phyloP scores from a whole-genome alignment of 2,329 filamentous ascomycete genomes.

The Fusarium camptoceras region DNA sequence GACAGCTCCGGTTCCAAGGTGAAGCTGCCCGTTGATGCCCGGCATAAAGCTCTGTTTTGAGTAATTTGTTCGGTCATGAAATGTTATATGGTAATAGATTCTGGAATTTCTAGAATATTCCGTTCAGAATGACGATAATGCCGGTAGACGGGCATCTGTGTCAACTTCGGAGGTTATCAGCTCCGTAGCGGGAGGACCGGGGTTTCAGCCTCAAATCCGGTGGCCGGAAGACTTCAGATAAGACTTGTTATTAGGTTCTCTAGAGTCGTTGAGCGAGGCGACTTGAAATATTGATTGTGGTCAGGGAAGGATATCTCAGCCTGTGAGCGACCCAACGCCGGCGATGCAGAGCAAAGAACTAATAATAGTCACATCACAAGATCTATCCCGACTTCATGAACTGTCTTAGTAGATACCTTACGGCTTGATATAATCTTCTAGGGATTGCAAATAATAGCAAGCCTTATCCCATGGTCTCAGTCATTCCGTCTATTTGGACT shows the following conservation, averaged over 20 bases:
- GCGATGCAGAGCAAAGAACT: neutral
- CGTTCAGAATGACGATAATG: neutral
- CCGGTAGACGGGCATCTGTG: neutral
- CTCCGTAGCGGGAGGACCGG: constrained; percentile 9
- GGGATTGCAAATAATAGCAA: neutral
- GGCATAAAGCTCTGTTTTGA: neutral
- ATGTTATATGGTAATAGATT: neutral
- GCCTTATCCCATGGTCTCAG: neutral
- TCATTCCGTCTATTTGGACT: constrained; percentile 14
- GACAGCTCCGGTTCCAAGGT: neutral
- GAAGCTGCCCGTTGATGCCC: neutral
- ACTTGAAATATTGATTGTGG: neutral
- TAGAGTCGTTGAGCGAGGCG: neutral
- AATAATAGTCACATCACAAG: neutral
- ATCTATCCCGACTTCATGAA: neutral
- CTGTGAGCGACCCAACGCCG: neutral
- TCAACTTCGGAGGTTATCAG: constrained; percentile 6
- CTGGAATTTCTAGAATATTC: neutral
- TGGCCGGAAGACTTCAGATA: neutral
- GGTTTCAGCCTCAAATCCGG: constrained; percentile 21
- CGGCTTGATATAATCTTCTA: neutral
- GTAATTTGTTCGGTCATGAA: neutral
- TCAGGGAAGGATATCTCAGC: neutral
- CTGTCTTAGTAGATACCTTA: neutral
- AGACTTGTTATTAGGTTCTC: neutral